Evolutionary conservation across 805 yeast species (phyloP), one percentile per base, ranked within the genome.

Genomic region (Kodamaea lidongshanica): DNA sequence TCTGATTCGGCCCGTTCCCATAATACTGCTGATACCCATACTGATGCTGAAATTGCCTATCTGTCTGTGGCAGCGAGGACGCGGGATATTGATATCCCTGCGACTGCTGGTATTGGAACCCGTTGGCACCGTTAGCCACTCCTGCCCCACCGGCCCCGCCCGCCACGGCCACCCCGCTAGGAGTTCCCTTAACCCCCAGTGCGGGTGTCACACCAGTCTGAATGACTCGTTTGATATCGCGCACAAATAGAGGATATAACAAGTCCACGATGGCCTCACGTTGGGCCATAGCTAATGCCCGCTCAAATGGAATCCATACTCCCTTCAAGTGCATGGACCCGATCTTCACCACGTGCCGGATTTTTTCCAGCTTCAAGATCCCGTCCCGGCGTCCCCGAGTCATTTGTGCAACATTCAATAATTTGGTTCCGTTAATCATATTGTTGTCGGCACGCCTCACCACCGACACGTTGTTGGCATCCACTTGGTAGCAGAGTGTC

Each of bases 321-420:
- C 94, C 94, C 58, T 83, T 83, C 44, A 83, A 62, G 54, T 83
- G 88, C 88, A 83, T 82, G 9, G 87, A 77, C 4, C 94, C 94
- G 38, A 81, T 79, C 56, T 83, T 83, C 25, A 83, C 89, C 14
- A 83, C 94, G 48, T 80, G 84, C 23, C 92, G 67, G 25, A 74
- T 69, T 45, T 78, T 77, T 51, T 82, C 92, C 35, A 79, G 74
- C 58, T 83, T 83, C 39, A 83, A 65, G 38, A 83, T 77, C 12
- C 94, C 94, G 53, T 83, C 94, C 46, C 94, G 67, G 42, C 89
- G 71, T 16, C 94, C 94, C 39, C 94, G 67, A 10, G 94, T 83
- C 84, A 83, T 81, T 37, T 81, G 85, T 2, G 92, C 86, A 20
- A 83, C 94, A 48, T 83, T 83, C 45, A 83, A 61, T 35, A 83